Evolutionary conservation across 1,284 basidiomycete genomes (phyloP).

Genomic region (Binderoboletus segoi): DNA sequence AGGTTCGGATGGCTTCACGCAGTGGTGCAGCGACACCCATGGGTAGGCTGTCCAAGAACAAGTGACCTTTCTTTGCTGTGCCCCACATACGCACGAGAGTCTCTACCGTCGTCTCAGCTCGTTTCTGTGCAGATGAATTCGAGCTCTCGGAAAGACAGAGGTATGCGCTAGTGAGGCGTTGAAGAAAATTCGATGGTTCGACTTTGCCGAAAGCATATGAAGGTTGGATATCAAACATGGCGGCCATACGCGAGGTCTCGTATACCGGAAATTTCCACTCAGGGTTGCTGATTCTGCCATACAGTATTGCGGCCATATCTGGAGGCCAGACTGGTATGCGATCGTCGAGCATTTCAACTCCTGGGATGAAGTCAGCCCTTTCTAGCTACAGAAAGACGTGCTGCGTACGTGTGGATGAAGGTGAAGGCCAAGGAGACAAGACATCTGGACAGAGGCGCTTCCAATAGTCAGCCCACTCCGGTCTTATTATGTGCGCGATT

Average conservation of each 20-base stretch:
- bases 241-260: constrained; percentile 51
- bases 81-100: constrained; percentile 59
- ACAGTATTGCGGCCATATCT: constrained; percentile 65
- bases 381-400: background rate
- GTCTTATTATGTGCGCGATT: constrained; percentile 66
- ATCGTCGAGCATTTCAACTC: constrained; percentile 55
- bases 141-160: constrained; percentile 56
- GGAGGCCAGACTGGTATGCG: constrained; percentile 71
- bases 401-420: constrained; percentile 46
- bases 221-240: constrained; percentile 53
- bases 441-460: constrained; percentile 70
- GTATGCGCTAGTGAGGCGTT: constrained; percentile 56
- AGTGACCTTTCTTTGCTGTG: constrained; percentile 40
- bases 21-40: constrained; percentile 80
- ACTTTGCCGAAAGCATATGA: constrained; percentile 62
- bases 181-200: constrained; percentile 55
- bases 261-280: constrained; percentile 64
- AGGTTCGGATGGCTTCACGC: constrained; percentile 79
- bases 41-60: constrained; percentile 57
- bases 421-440: constrained; percentile 56
- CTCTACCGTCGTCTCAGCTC: constrained; percentile 66
- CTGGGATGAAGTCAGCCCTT: constrained; percentile 33
- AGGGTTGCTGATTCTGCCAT: constrained; percentile 63
- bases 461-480: constrained; percentile 91
- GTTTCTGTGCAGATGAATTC: constrained; percentile 51